A percentile compares a stretch with the other conserved stretches of the same genome.
Evolutionary conservation across 1,284 basidiomycete species (phyloP).

Genomic region (Anthracocystis walkeri): DNA sequence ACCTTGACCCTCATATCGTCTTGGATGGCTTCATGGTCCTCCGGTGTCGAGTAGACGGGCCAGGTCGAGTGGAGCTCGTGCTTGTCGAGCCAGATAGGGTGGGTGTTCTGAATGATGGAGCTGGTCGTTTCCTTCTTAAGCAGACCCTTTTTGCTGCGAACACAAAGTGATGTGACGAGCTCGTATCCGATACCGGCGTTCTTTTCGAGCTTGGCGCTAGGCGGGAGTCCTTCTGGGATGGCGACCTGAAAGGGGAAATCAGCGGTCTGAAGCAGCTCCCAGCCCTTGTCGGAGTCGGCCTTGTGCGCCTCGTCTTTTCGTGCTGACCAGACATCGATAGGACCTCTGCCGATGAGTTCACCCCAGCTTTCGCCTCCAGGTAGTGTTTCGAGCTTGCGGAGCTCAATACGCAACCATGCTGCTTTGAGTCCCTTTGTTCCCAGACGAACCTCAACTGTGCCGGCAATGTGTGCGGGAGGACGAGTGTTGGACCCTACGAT

Average conservation of each 20-base stretch:
- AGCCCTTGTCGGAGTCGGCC: slow-evolving; percentile 47
- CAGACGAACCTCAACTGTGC: slow-evolving; percentile 61
- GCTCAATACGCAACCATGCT: slow-evolving; percentile 66
- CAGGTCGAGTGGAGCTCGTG: slow-evolving; percentile 68
- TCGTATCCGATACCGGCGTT: slow-evolving; percentile 63
- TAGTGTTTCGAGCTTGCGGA: slow-evolving; percentile 65
- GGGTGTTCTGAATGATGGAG: slow-evolving; percentile 62
- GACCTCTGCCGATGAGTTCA: slow-evolving; percentile 65
- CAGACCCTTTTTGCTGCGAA: slow-evolving; percentile 57
- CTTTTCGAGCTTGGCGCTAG: slow-evolving; percentile 64
- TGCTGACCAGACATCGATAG: slow-evolving; percentile 65
- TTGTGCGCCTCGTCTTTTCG: slow-evolving; percentile 40
- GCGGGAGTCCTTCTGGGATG: slow-evolving; percentile 66
- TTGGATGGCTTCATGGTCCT: slow-evolving; percentile 49
- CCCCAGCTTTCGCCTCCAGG: slow-evolving; percentile 66
- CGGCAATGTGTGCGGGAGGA: slow-evolving; percentile 63
- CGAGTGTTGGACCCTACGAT: slow-evolving; percentile 56
- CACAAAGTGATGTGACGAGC: slow-evolving; percentile 65
- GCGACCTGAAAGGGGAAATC: slow-evolving; percentile 60
- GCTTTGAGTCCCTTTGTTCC: slow-evolving; percentile 63
- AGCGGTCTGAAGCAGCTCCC: slow-evolving; percentile 55
- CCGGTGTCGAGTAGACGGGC: slow-evolving; percentile 62
- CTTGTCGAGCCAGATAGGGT: slow-evolving; percentile 64
- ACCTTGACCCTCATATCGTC: slow-evolving; percentile 57
- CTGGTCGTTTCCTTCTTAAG: slow-evolving; percentile 50